Percentiles rank a stretch among this genome's conserved stretches.
Conservation (phyloP, 1,139 yeast genomes). For the Hemisphaericaspora lyxosophila region DNA sequence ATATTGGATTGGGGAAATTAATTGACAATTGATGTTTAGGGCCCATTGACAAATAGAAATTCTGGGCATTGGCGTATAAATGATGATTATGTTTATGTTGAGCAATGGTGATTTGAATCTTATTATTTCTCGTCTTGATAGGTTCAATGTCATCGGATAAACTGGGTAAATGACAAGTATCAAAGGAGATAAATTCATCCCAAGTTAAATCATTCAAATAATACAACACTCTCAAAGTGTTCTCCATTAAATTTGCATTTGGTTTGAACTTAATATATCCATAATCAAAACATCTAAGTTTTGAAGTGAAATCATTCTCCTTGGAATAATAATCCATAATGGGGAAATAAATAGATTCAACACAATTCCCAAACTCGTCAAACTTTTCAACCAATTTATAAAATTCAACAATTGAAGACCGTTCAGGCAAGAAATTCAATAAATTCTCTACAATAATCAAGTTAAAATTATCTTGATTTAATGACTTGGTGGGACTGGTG, state of each 20-base stretch:
- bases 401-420: slow-evolving; percentile 18
- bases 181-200: slow-evolving; percentile 26
- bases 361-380: slow-evolving; percentile 31
- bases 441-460: slow-evolving; percentile 49
- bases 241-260: slow-evolving; percentile 20
- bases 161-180: slow-evolving; percentile 8
- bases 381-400: slow-evolving; percentile 32
- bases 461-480: slow-evolving; percentile 18
- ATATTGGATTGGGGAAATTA: slow-evolving; percentile 16
- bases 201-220: slow-evolving; percentile 29
- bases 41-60: slow-evolving; percentile 11
- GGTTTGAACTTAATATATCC: slow-evolving; percentile 33
- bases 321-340: slow-evolving; percentile 12
- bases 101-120: slow-evolving; percentile 32
- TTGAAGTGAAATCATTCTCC: slow-evolving; percentile 4
- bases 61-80: slow-evolving; percentile 18
- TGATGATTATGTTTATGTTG: slow-evolving; percentile 43
- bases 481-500: slow-evolving; percentile 2
- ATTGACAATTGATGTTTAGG: slow-evolving; percentile 9
- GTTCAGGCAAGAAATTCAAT: slow-evolving; percentile 26
- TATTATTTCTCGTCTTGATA: slow-evolving; percentile 6
- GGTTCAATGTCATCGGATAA: slow-evolving; percentile 15
- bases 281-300: slow-evolving; percentile 23
- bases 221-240: slow-evolving; percentile 32
- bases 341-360: slow-evolving; percentile 50